These are phyloP conservation scores for Fusarium coicis DNA, from an alignment of 2,329 filamentous ascomycete genomes.

Conservation along the genomic window DNA sequence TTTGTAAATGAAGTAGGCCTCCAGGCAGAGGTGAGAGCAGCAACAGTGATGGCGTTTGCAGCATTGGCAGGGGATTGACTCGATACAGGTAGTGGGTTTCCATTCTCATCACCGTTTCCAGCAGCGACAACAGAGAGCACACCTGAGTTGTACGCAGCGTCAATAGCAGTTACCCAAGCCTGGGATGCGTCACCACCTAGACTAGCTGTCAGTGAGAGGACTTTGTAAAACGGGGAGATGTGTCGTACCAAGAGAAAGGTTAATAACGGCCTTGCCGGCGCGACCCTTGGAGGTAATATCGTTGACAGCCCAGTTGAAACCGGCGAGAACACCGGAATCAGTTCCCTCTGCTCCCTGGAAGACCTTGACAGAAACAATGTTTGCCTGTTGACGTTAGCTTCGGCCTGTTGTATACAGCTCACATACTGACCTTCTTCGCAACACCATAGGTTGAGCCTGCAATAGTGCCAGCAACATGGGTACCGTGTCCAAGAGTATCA, in stretches of 20 bases:
- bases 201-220: not conserved
- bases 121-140: not conserved
- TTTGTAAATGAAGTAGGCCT: not conserved
- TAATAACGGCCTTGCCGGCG: not conserved
- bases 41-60: not conserved
- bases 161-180: not conserved
- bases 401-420: not conserved
- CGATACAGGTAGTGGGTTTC: not conserved
- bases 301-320: not conserved
- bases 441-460: not conserved
- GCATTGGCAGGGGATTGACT: not conserved
- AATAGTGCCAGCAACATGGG: not conserved
- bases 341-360: not conserved
- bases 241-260: not conserved
- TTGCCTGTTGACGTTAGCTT: not conserved
- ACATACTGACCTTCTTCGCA: not conserved
- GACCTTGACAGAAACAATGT: not conserved
- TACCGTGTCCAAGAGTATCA: not conserved
- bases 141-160: not conserved
- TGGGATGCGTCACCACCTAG: not conserved
- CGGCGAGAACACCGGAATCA: not conserved
- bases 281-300: not conserved
- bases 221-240: not conserved
- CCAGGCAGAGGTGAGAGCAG: not conserved
- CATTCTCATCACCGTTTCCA: not conserved